Evolutionary conservation across 306 rosid species (phyloP).

Genomic region (Gynostemma pentaphyllum): DNA sequence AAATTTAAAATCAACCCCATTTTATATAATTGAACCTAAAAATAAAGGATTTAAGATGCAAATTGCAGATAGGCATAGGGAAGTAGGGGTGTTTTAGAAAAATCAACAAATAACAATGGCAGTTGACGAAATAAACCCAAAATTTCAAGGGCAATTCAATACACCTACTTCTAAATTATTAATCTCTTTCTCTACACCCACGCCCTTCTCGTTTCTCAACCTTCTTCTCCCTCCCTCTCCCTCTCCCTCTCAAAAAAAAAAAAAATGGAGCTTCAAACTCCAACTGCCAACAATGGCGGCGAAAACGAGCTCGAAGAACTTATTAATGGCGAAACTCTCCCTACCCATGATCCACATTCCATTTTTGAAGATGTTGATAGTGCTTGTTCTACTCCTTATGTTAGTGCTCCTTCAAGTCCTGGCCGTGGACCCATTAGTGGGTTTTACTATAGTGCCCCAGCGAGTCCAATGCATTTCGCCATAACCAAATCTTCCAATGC

Average conservation of each 20-base stretch:
- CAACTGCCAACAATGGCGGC: slow-evolving; percentile 21
- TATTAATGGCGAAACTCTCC: slow-evolving; percentile 19
- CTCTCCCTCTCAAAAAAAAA: no score
- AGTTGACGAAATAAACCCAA: neutral
- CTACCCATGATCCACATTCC: slow-evolving; percentile 3
- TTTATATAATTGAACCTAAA: no score
- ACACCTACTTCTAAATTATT: neutral
- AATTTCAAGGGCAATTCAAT: slow-evolving; percentile 2
- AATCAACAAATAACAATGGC: neutral
- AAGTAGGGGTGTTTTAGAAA: slow-evolving; percentile 5
- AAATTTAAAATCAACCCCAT: no score
- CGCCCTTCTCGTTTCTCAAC: neutral
- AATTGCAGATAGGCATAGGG: neutral
- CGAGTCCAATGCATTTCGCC: slow-evolving; percentile 82
- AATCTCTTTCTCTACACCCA: neutral
- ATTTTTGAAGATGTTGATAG: slow-evolving; percentile 58
- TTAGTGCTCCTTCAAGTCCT: slow-evolving; percentile 93
- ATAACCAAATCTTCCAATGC: slow-evolving; percentile 26
- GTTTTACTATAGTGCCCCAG: slow-evolving; percentile 88
- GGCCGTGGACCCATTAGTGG: slow-evolving; percentile 51
- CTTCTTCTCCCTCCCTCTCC: slow-evolving; percentile 4
- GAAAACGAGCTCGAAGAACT: slow-evolving; percentile 15
- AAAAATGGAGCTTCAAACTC: slow-evolving; percentile 43
- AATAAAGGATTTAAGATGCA: no score
- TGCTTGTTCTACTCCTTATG: slow-evolving; percentile 85